Conservation (phyloP, 2,329 filamentous ascomycete species). For the Ascochyta clinopodiicola region DNA sequence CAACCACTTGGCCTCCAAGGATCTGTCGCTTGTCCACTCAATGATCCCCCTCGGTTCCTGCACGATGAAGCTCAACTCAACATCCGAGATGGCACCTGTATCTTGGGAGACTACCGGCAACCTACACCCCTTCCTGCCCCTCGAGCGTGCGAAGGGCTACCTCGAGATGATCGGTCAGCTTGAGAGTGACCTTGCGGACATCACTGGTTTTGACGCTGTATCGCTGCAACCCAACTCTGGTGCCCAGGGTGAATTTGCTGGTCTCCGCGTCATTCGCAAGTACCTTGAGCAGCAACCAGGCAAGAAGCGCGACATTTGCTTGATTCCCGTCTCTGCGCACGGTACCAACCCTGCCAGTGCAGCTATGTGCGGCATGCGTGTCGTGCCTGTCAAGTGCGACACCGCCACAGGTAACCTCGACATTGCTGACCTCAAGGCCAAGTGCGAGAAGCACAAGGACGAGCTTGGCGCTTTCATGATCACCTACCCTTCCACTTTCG, state of each 20-base stretch:
- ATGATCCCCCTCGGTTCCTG: conserved; percentile 98
- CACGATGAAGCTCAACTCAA: conserved; percentile 98
- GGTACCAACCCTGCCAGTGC: conserved; percentile 96
- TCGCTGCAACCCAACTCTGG: conserved; percentile 95
- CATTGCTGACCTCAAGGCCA: conserved; percentile 81
- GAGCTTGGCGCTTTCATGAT: conserved; percentile 94
- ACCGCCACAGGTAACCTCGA: conserved; percentile 87
- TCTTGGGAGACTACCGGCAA: conserved; percentile 77
- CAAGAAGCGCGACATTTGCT: conserved; percentile 83
- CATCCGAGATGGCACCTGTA: conserved; percentile 89
- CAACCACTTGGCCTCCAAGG: conserved; percentile 89
- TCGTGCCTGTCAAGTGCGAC: conserved; percentile 92
- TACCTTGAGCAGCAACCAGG: conserved; percentile 73
- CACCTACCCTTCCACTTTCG: conserved; percentile 94
- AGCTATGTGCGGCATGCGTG: conserved; percentile 94
- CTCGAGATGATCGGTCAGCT: conserved; percentile 72
- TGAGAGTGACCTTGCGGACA: conserved; percentile 76
- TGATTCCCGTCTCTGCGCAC: conserved; percentile 94
- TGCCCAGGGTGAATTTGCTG: conserved; percentile 93
- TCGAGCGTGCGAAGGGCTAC: conserved; percentile 71
- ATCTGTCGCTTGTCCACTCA: conserved; percentile 90
- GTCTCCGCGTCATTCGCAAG: conserved; percentile 84
- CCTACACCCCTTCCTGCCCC: conserved; percentile 80
- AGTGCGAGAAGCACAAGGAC: conserved; percentile 86
- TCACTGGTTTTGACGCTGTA: conserved; percentile 89